A percentile compares a stretch with the other conserved stretches of the same genome.
These are phyloP conservation scores for Blastobotrys capitulatus DNA, from an alignment of 1,139 yeast genomes.

Conservation along the genomic window DNA sequence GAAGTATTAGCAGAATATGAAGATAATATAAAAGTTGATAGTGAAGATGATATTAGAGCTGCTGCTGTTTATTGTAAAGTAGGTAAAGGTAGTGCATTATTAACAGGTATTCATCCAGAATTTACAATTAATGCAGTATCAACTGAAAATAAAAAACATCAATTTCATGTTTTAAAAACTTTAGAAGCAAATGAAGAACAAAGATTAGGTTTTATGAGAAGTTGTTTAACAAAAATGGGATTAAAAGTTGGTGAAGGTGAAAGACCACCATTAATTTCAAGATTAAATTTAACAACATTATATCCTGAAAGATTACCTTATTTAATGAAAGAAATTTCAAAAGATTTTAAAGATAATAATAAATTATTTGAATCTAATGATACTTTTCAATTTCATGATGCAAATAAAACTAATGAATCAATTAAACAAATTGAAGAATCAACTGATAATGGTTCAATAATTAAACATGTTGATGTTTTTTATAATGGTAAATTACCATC, in stretches of 20 bases:
- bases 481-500: conserved; percentile 38
- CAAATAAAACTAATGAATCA: conserved; percentile 2
- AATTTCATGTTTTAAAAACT: conserved; percentile 33
- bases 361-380: conserved; percentile 50
- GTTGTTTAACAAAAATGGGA: conserved; percentile 55
- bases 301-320: conserved; percentile 24
- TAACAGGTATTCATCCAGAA: conserved; percentile 93
- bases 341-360: conserved; percentile 41
- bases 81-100: conserved; percentile 70
- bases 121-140: conserved; percentile 53
- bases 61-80: conserved; percentile 63
- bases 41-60: conserved; percentile 23
- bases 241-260: conserved; percentile 53
- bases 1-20: conserved; percentile 66
- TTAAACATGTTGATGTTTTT: conserved; percentile 50
- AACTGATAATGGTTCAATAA: conserved; percentile 48
- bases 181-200: conserved; percentile 42
- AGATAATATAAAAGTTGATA: conserved; percentile 41
- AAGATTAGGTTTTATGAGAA: conserved; percentile 52
- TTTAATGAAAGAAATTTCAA: conserved; percentile 31
- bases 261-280: conserved; percentile 50
- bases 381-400: conserved; percentile 29
- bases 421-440: conserved; percentile 26
- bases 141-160: conserved; percentile 7
- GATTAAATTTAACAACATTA: conserved; percentile 41